Evolutionary conservation across 2,329 filamentous ascomycete genomes (phyloP).

Genomic region (Aspergillus pseudoterreus): DNA sequence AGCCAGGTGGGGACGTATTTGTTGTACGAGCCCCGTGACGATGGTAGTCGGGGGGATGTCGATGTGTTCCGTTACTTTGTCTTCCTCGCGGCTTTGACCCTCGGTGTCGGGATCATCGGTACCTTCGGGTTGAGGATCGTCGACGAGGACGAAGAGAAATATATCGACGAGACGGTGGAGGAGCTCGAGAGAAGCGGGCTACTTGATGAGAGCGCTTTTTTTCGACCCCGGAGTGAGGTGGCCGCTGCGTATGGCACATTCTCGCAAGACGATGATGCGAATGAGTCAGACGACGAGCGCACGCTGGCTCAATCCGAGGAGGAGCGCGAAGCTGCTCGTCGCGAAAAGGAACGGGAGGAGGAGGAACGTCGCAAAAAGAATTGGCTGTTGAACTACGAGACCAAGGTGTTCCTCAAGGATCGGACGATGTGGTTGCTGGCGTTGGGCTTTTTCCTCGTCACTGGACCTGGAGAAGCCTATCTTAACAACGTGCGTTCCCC

Average conservation of each 20-base stretch:
- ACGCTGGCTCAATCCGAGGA: constrained; percentile 26
- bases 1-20: constrained; percentile 80
- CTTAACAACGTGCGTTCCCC: constrained; percentile 70
- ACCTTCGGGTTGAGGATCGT: constrained; percentile 72
- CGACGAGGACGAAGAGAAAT: constrained; percentile 68
- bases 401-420: constrained; percentile 76
- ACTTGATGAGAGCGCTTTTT: constrained; percentile 67
- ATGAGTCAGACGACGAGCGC: constrained; percentile 38
- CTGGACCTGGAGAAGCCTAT: constrained; percentile 94
- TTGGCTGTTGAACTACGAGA: constrained; percentile 89
- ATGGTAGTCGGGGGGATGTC: constrained; percentile 55
- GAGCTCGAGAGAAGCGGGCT: constrained; percentile 87
- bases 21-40: constrained; percentile 68
- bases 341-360: constrained; percentile 45
- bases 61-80: constrained; percentile 84
- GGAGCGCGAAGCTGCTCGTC: constrained; percentile 18
- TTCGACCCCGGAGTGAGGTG: constrained; percentile 50
- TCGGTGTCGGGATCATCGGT: constrained; percentile 68
- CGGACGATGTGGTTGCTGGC: constrained; percentile 96
- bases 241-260: constrained; percentile 46
- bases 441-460: constrained; percentile 84
- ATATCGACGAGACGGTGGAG: constrained; percentile 87
- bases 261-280: constrained; percentile 33
- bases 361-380: constrained; percentile 72
- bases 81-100: constrained; percentile 72